Base-by-base conservation (phyloP, 2,329 filamentous ascomycete genomes). In the Neofusicoccum kwambonambiense region DNA sequence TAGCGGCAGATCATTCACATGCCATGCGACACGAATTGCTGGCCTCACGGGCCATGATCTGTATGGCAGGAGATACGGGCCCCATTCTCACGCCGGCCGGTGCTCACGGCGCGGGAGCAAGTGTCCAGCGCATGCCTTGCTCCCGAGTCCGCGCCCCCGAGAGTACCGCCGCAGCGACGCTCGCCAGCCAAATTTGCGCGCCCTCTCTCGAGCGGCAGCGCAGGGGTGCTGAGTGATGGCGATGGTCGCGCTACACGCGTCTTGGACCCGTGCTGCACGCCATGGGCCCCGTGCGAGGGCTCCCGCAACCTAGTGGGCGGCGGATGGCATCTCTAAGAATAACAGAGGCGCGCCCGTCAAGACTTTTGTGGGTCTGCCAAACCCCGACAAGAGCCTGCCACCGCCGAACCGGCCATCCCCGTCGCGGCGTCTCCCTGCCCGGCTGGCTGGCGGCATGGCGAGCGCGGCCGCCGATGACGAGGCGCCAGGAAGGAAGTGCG, bases 1-100 rank as follows among this genome's bases (percentile, higher is more conserved):
- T 62, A 62, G 58, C 45, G 58, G 58, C 58, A 41, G 58, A 62
- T 62, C 58, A 50, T 51, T 47, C 58, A 51, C 58, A 41, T 62
- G 58, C 58, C 31, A 47, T 60, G 56, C 54, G 41, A 58, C 54
- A 44, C 54, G 54, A 58, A 58, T 44, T 44, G 54, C 54, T 31
- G 31, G 27, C 27, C 54, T 19, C 19, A 58, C 27, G 54, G 54
- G 22, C 54, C 54, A 58, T 44, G 54, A 58, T 58, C 54, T 58
- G 54, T 34, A 45, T 58, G 58, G 45, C 58, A 62, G 58, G 58
- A 62, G 58, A 62, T 51, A 50, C 44, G 44, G 19, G 57, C 27
- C 57, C 57, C 57, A 49, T 61, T 58, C 39, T 45, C 56, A 37
- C 41, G 42, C 42, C 56, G 54, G 41, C 54, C 54, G 54, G 54